Percentiles rank a stretch among this genome's conserved stretches.
Conservation (phyloP, 2,329 filamentous ascomycete genomes). For the Phyllachora maydis region DNA sequence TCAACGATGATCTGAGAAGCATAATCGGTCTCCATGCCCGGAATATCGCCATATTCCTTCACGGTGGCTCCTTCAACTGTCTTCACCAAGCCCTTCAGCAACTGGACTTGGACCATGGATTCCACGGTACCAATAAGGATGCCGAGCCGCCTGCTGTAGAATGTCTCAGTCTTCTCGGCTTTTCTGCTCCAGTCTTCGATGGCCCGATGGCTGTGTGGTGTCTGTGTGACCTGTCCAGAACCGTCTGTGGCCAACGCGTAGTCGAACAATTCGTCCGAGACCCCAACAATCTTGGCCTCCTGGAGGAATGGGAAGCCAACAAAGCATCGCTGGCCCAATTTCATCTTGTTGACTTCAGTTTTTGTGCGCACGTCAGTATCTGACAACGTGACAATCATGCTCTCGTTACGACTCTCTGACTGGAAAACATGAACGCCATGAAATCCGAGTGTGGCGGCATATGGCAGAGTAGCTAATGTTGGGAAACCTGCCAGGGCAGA, state of each 20-base stretch:
- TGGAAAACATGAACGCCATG: slow-evolving; percentile 91
- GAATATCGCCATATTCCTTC: slow-evolving; percentile 79
- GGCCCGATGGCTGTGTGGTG: slow-evolving; percentile 53
- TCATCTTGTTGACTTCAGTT: slow-evolving; percentile 51
- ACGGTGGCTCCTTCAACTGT: slow-evolving; percentile 77
- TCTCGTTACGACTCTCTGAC: slow-evolving; percentile 88
- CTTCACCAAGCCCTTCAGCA: slow-evolving; percentile 79
- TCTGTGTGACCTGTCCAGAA: slow-evolving; percentile 37
- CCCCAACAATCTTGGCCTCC: slow-evolving; percentile 73
- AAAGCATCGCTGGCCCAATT: slow-evolving; percentile 69
- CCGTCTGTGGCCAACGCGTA: slow-evolving; percentile 58
- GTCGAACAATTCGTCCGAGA: slow-evolving; percentile 85
- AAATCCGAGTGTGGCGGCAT: slow-evolving; percentile 62
- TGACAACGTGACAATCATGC: slow-evolving; percentile 73
- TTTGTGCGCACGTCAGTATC: slow-evolving; percentile 53
- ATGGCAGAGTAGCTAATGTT: slow-evolving; percentile 67
- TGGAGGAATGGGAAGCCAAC: slow-evolving; percentile 92
- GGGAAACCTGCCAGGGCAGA: slow-evolving; percentile 87
- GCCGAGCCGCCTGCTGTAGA: slow-evolving; percentile 79
- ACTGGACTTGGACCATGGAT: slow-evolving; percentile 76
- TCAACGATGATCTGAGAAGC: slow-evolving; percentile 85
- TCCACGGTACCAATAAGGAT: slow-evolving; percentile 76
- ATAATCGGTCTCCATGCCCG: slow-evolving; percentile 72
- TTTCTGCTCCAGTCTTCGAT: slow-evolving; percentile 74
- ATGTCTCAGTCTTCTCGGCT: slow-evolving; percentile 61